Percentiles rank a stretch among this genome's conserved stretches.
Evolutionary conservation across 768 basidiomycete genomes (phyloP).

Genomic region (Serendipita sp.): DNA sequence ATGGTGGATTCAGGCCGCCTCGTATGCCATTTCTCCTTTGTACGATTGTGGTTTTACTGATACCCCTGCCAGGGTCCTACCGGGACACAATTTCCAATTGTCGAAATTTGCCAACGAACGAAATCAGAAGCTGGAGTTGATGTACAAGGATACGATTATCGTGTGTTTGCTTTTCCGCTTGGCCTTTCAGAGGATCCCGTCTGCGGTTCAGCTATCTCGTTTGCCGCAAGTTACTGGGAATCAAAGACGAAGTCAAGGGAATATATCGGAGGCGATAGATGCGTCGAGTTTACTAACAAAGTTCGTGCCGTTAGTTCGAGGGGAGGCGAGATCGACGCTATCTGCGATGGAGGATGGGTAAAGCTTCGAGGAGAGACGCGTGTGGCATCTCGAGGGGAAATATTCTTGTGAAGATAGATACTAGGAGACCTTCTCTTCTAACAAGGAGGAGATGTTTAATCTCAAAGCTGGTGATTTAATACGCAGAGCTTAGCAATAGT

Average conservation of each 20-base stretch:
- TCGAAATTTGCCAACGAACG: slow-evolving; percentile 13
- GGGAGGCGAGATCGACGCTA: neutral
- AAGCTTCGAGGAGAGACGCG: neutral
- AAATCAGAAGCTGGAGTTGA: neutral
- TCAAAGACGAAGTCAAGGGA: neutral
- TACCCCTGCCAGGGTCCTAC: slow-evolving; percentile 1
- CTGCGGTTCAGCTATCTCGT: slow-evolving; percentile 19
- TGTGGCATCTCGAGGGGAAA: neutral
- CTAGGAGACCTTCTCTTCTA: neutral
- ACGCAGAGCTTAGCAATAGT: neutral
- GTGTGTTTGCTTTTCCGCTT: slow-evolving; percentile 17
- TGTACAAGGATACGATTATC: slow-evolving; percentile 15
- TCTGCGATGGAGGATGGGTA: neutral
- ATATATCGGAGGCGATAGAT: neutral
- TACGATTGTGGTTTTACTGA: neutral
- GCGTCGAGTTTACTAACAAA: neutral
- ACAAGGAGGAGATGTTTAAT: neutral
- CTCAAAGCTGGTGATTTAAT: neutral
- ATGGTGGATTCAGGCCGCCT: slow-evolving; percentile 12
- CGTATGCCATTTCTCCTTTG: slow-evolving; percentile 9
- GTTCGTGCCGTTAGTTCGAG: neutral
- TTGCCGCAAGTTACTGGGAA: slow-evolving; percentile 19
- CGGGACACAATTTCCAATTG: slow-evolving; percentile 6
- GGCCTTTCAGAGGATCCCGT: slow-evolving; percentile 21
- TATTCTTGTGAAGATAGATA: neutral